phyloP scores from a whole-genome alignment of 495 filamentous ascomycete species.

The Staphylotrichum longicolle region DNA sequence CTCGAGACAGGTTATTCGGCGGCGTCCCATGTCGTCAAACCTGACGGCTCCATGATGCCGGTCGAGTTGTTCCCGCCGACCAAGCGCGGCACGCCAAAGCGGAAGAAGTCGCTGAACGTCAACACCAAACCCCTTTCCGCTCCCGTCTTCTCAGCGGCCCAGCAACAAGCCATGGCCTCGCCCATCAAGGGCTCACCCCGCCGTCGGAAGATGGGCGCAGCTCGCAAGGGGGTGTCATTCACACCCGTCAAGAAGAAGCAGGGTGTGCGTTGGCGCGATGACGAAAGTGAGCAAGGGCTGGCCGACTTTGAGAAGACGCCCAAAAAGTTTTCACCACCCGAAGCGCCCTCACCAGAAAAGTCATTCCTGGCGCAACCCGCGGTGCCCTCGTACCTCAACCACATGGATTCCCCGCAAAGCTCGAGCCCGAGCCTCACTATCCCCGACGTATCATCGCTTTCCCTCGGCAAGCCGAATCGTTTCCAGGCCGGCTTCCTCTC shows the following conservation, averaged over 20 bases:
- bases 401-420: conserved; percentile 45
- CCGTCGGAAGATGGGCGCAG: conserved; percentile 64
- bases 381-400: conserved; percentile 44
- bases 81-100: conserved; percentile 69
- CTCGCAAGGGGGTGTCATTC: conserved; percentile 77
- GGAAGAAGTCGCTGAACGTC: conserved; percentile 57
- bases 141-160: conserved; percentile 42
- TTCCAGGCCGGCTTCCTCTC: conserved; percentile 91
- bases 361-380: conserved; percentile 28
- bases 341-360: conserved; percentile 43
- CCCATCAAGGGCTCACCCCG: conserved; percentile 74
- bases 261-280: conserved; percentile 89
- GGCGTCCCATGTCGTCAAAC: conserved; percentile 81
- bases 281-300: conserved; percentile 75
- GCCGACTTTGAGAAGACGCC: conserved; percentile 90
- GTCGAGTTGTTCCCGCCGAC: conserved; percentile 64
- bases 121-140: conserved; percentile 35
- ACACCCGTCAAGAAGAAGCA: conserved; percentile 80
- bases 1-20: conserved; percentile 70
- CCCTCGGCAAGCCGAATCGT: conserved; percentile 62
- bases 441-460: conserved; percentile 41
- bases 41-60: conserved; percentile 69
- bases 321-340: conserved; percentile 57
- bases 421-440: conserved; percentile 59
- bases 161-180: conserved; percentile 42